Conservation (phyloP, 768 basidiomycete species). For the Psilocybe cubensis region DNA sequence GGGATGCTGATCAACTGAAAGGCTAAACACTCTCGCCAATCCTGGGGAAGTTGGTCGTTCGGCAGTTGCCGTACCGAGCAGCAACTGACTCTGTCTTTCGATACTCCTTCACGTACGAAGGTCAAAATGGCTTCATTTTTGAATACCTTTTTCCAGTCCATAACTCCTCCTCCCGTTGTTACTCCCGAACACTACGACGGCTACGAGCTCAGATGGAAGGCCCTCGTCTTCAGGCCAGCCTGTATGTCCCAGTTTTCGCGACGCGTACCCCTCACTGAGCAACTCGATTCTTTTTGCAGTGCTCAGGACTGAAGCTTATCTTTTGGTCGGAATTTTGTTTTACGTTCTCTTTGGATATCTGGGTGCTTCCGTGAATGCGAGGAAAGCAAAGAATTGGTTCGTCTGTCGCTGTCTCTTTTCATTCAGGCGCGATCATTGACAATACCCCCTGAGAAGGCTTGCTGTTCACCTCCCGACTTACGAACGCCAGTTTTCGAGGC, state of each 20-base stretch:
- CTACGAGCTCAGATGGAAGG: slow-evolving; percentile 71
- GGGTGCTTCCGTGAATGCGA: slow-evolving; percentile 63
- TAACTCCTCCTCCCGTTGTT: slow-evolving; percentile 63
- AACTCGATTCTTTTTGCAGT: slow-evolving; percentile 35
- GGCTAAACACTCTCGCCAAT: not conserved
- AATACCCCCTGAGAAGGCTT: slow-evolving; percentile 47
- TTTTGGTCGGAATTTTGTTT: slow-evolving; percentile 54
- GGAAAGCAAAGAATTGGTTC: slow-evolving; percentile 69
- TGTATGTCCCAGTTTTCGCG: slow-evolving; percentile 43
- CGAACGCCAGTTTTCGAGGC: slow-evolving; percentile 75
- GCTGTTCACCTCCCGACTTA: slow-evolving; percentile 61
- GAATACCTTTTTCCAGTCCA: slow-evolving; percentile 34
- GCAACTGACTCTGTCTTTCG: not conserved
- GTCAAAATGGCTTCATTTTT: slow-evolving; percentile 29
- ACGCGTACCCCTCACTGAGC: slow-evolving; percentile 1
- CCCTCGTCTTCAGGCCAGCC: slow-evolving; percentile 82
- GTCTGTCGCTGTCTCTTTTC: slow-evolving; percentile 26
- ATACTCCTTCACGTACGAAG: not conserved
- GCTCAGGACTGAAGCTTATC: slow-evolving; percentile 66
- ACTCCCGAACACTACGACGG: slow-evolving; percentile 71
- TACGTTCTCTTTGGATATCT: slow-evolving; percentile 62
- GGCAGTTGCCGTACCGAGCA: slow-evolving; percentile 13
- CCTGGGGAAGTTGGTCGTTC: not conserved
- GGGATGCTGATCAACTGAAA: not conserved
- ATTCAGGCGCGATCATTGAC: slow-evolving; percentile 12